Percentiles rank a stretch among this genome's conserved stretches.
Evolutionary conservation across 1,139 yeast species (phyloP).

Genomic region (Candida freyschussii): DNA sequence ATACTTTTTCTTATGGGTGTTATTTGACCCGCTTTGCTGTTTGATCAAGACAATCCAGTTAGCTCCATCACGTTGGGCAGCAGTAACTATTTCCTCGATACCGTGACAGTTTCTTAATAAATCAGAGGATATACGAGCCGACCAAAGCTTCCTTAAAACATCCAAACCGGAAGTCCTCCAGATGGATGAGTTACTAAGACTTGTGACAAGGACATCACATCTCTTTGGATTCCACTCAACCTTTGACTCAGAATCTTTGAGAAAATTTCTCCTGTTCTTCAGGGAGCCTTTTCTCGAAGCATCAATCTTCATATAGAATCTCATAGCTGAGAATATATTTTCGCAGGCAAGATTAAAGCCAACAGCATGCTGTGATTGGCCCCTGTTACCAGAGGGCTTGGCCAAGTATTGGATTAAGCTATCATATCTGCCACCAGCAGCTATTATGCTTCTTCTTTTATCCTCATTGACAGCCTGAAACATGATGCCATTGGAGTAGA

Average conservation of each 20-base stretch:
- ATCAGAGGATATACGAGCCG: conserved; percentile 66
- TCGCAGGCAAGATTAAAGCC: conserved; percentile 80
- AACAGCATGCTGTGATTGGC: conserved; percentile 58
- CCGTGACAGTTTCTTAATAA: conserved; percentile 45
- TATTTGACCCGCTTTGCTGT: conserved; percentile 41
- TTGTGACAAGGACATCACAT: conserved; percentile 77
- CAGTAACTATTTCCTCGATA: conserved; percentile 63
- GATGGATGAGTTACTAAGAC: conserved; percentile 43
- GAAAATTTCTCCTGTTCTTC: conserved; percentile 26
- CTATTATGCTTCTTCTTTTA: conserved; percentile 48
- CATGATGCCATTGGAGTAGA: conserved; percentile 79
- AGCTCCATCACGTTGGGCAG: conserved; percentile 65
- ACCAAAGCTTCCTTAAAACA: conserved; percentile 65
- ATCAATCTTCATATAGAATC: conserved; percentile 36
- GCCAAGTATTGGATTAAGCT: conserved; percentile 59
- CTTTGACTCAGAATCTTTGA: conserved; percentile 30
- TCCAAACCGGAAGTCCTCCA: conserved; percentile 59
- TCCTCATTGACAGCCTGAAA: conserved; percentile 75
- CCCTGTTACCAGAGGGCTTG: conserved; percentile 39
- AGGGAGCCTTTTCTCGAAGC: conserved; percentile 23
- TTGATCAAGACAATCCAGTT: conserved; percentile 72
- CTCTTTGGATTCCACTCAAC: conserved; percentile 46
- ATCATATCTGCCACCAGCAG: conserved; percentile 94
- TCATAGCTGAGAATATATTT: conserved; percentile 46
- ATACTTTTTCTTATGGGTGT: conserved; percentile 43